Percentiles rank a stretch among this genome's conserved stretches.
Conservation (phyloP, 306 rosid species). For the Citrullus mucosospermus region DNA sequence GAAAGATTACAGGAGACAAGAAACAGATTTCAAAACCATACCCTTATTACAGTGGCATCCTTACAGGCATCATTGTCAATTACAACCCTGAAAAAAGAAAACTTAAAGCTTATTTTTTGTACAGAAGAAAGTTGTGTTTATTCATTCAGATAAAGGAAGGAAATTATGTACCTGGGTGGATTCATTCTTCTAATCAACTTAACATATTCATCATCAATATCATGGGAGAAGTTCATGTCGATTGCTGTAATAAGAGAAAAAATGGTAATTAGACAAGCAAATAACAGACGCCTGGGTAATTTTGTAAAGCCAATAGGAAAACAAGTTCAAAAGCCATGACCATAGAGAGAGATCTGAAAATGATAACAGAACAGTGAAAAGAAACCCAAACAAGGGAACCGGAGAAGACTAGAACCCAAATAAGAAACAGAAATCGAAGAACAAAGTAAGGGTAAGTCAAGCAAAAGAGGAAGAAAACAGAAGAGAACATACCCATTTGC, state of each 20-base stretch:
- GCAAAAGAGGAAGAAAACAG: not conserved
- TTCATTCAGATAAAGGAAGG: conserved; percentile 3
- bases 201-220: conserved; percentile 82
- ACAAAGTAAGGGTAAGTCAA: not conserved
- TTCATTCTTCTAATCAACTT: conserved; percentile 85
- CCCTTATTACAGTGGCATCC: conserved; percentile 83
- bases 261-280: not conserved
- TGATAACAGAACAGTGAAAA: not conserved
- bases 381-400: not conserved
- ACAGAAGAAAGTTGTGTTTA: not conserved
- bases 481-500: conserved; percentile 5
- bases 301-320: not conserved
- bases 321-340: not conserved
- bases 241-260: conserved; percentile 29
- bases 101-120: conserved; percentile 12
- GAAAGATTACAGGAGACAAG: not conserved
- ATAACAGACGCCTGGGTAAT: not conserved
- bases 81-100: conserved; percentile 57
- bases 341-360: not conserved
- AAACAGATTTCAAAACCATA: conserved; percentile 12
- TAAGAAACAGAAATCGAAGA: not conserved
- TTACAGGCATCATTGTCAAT: conserved; percentile 78
- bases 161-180: conserved; percentile 46
- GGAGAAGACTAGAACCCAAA: not conserved
- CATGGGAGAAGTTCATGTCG: conserved; percentile 63